Percentiles rank a stretch among this genome's conserved stretches.
Evolutionary conservation across 768 basidiomycete genomes (phyloP).

Genomic region (Lepiota venenata): DNA sequence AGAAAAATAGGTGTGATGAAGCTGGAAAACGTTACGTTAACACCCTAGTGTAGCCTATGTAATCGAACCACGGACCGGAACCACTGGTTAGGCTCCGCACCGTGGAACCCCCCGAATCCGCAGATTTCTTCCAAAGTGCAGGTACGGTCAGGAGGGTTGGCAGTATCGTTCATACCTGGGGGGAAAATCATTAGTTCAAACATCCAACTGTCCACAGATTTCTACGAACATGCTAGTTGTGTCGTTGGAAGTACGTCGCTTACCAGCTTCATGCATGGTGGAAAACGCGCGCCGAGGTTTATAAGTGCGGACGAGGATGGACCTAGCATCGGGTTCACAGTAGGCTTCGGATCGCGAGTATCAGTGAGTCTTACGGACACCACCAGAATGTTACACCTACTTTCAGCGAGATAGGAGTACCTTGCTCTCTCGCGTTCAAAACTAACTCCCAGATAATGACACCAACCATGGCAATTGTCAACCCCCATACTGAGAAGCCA

Average conservation of each 20-base stretch:
- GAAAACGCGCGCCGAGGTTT: conserved; percentile 87
- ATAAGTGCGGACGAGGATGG: conserved; percentile 84
- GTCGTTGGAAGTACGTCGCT: conserved; percentile 50
- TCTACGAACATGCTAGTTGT: conserved; percentile 52
- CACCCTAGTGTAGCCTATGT: background rate
- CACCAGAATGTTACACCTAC: conserved; percentile 28
- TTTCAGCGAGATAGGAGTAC: conserved; percentile 83
- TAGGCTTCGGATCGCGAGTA: too few relatives aligned
- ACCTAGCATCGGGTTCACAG: conserved; percentile 86
- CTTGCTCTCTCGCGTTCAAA: conserved; percentile 70
- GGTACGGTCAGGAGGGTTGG: conserved; percentile 63
- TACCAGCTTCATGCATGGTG: conserved; percentile 86
- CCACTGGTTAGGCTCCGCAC: conserved; percentile 42
- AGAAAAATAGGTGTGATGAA: conserved; percentile 90
- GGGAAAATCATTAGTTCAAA: conserved; percentile 5
- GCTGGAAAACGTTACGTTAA: conserved; percentile 36
- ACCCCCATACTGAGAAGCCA: conserved; percentile 48
- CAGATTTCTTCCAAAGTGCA: conserved; percentile 85
- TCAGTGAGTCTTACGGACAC: background rate
- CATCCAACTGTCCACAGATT: background rate
- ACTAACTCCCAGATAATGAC: conserved; percentile 87
- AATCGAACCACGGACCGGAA: conserved; percentile 31
- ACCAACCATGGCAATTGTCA: conserved; percentile 65
- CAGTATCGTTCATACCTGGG: conserved; percentile 78
- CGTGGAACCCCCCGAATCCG: conserved; percentile 71